Percentiles rank a stretch among this genome's conserved stretches.
phyloP scores from a whole-genome alignment of 2,329 filamentous ascomycete genomes.

The Thelonectria blattea region DNA sequence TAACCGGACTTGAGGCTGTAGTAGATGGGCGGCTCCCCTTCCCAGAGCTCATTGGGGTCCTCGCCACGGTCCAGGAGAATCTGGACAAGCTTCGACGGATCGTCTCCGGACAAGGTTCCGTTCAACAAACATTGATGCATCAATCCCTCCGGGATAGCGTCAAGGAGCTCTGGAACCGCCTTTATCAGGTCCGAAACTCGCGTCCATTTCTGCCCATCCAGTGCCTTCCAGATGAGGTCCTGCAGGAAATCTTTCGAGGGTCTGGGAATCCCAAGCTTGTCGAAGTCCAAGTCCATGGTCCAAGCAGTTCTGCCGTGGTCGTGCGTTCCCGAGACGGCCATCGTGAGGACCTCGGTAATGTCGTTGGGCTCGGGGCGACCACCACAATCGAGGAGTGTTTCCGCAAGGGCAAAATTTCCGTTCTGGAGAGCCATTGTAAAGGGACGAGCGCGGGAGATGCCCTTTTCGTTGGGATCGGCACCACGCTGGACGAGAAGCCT shows the following conservation, averaged over 20 bases:
- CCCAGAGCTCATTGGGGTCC: conserved; percentile 35
- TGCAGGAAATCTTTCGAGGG: conserved; percentile 33
- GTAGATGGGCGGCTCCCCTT: conserved; percentile 36
- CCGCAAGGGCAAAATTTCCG: conserved; percentile 32
- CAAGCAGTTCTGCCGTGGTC: conserved; percentile 37
- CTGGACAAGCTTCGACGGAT: conserved; percentile 35
- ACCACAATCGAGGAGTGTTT: conserved; percentile 33
- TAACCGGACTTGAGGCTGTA: conserved; percentile 37
- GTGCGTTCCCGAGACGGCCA: conserved; percentile 33
- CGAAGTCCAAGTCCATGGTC: conserved; percentile 32
- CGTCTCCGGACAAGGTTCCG: conserved; percentile 31
- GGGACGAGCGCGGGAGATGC: conserved; percentile 26
- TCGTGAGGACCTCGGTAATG: conserved; percentile 28
- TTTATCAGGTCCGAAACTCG: conserved; percentile 36
- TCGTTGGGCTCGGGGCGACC: conserved; percentile 35
- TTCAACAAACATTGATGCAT: conserved; percentile 33
- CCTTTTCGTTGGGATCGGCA: conserved; percentile 37
- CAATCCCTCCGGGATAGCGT: conserved; percentile 30
- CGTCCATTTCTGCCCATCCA: conserved; percentile 35
- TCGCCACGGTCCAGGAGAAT: conserved; percentile 35
- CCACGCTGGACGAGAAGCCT: conserved; percentile 36
- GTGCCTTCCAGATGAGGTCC: conserved; percentile 29
- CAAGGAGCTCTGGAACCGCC: conserved; percentile 28
- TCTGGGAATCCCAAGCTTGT: conserved; percentile 31
- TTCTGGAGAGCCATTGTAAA: conserved; percentile 36